phyloP scores from a whole-genome alignment of 345 rosid genomes.

The Combretum micranthum region DNA sequence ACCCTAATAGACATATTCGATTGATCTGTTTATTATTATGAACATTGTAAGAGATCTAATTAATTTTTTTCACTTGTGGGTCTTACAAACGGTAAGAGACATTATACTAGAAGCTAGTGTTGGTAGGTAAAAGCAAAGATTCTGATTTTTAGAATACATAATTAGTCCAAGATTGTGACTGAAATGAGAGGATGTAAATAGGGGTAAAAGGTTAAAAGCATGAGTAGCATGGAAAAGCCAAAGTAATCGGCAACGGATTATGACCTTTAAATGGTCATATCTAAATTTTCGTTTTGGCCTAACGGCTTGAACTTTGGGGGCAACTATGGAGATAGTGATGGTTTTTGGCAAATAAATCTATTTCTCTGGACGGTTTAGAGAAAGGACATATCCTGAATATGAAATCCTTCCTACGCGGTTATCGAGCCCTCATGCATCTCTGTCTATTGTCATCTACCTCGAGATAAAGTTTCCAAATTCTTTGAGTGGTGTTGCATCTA shows the following conservation, averaged over 20 bases:
- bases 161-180: background rate
- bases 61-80: too few relatives aligned
- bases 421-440: too few relatives aligned
- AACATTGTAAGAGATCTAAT: too few relatives aligned
- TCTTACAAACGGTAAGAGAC: too few relatives aligned
- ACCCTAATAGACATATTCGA: too few relatives aligned
- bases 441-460: too few relatives aligned
- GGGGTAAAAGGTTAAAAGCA: background rate
- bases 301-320: slow-evolving; percentile 7
- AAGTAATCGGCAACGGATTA: slow-evolving; percentile 6
- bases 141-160: background rate
- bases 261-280: slow-evolving; percentile 2
- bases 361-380: background rate
- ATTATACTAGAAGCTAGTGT: too few relatives aligned
- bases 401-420: too few relatives aligned
- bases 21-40: too few relatives aligned
- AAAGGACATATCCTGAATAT: too few relatives aligned
- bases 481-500: too few relatives aligned
- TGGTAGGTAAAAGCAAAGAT: slow-evolving; percentile 13
- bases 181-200: background rate
- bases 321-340: background rate
- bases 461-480: too few relatives aligned
- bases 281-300: slow-evolving; percentile 1
- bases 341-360: background rate
- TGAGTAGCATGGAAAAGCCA: slow-evolving; percentile 1